Conservation (phyloP, 2,329 filamentous ascomycete genomes). For the Coleophoma crateriformis region DNA sequence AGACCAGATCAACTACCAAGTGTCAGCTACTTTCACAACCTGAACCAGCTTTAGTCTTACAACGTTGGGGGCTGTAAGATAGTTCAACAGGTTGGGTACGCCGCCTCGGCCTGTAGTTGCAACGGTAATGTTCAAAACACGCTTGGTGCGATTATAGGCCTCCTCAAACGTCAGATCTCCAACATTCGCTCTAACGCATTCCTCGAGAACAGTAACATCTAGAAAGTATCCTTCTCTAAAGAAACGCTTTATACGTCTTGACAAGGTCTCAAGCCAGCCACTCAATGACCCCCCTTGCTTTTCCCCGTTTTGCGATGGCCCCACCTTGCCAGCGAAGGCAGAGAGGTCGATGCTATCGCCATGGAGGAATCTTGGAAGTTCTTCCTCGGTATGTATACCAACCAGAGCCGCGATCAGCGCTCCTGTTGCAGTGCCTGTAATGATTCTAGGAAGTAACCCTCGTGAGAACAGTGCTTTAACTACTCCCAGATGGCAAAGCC, state of each 20-base stretch:
- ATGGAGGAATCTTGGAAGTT: constrained; percentile 69
- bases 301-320: constrained; percentile 23
- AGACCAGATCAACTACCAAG: constrained; percentile 49
- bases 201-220: constrained; percentile 74
- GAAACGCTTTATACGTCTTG: constrained; percentile 64
- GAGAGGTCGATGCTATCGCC: constrained; percentile 78
- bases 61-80: constrained; percentile 88
- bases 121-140: constrained; percentile 88
- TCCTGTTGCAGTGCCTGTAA: constrained; percentile 85
- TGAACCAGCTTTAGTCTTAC: constrained; percentile 44
- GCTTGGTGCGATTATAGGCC: constrained; percentile 78
- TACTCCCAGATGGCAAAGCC: constrained; percentile 83
- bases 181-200: constrained; percentile 78
- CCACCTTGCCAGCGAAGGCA: constrained; percentile 54
- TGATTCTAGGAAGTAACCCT: constrained; percentile 79
- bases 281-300: constrained; percentile 31
- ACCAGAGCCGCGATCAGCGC: constrained; percentile 86
- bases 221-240: constrained; percentile 75
- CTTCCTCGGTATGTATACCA: constrained; percentile 80
- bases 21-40: neutral
- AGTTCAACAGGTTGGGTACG: constrained; percentile 82
- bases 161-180: constrained; percentile 91
- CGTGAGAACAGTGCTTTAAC: constrained; percentile 80
- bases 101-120: constrained; percentile 69
- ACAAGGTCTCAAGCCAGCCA: constrained; percentile 48